Evolutionary conservation across 2,329 filamentous ascomycete genomes (phyloP), one percentile per base, ranked within the genome.

Genomic region (Epichloe glyceriae): DNA sequence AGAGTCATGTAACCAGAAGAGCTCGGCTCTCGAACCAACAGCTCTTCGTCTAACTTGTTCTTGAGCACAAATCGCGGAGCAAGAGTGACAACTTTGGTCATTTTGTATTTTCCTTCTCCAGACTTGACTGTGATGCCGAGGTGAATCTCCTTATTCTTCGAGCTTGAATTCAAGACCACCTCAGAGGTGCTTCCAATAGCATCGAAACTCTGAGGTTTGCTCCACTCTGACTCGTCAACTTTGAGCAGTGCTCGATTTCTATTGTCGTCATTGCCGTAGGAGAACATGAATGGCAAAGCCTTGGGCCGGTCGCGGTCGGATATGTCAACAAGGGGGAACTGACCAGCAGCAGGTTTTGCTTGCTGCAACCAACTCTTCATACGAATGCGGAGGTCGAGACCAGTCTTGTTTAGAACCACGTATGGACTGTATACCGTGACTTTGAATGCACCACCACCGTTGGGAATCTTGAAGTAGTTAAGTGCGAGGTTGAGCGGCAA

Each of bases 151-250:
- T 83, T 83, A 51, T 75, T 77, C 42, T 79, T 83, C 41, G 76
- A 78, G 2, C 78, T 70, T 0, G 89, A 88, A 47, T 86, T 85
- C 35, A 98, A 74, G 35, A 93, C 79, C 37, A 95, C 86, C 59
- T 96, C 90, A 15, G 88, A 85, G 0, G 85, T 89, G 61, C 91
- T 97, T 34, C 93, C 93, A 56, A 98, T 93, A 19, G 93, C 93
- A 62, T 98, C 94, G 60, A 98, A 95, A 75, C 88, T 96, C 64
- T 97, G 91, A 0, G 91, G 88, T 64, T 93, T 95, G 70, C 93
- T 97, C 94, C 93, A 98, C 53, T 83, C 80, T 1, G 93, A 96
- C 50, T 94, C 86, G 5, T 86, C 88, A 40, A 96, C 80, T 68
- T 88, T 94, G 53, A 98, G 72, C 43, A 95, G 72, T 6, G 88